Percentiles rank a stretch among this genome's conserved stretches.
Conservation (phyloP, 305 asterid species). For the Plantago coronopus region DNA sequence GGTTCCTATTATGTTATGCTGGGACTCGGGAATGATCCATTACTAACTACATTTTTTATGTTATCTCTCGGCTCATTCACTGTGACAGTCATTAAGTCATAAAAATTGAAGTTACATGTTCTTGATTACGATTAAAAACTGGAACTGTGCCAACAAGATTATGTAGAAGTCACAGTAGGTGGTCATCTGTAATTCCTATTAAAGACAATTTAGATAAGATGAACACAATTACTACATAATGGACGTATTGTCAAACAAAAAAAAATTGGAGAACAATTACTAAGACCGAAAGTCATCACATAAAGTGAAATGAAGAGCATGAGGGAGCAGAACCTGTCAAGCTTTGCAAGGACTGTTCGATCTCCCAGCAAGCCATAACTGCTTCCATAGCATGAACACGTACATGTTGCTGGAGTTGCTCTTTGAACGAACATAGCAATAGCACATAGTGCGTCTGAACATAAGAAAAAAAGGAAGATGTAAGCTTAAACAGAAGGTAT, state of each 20-base stretch:
- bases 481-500: slow-evolving; percentile 7
- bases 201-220: not conserved
- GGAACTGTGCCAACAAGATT: no score
- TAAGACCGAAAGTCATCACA: not conserved
- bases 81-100: not conserved
- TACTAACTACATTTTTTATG: no score
- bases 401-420: slow-evolving; percentile 60
- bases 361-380: slow-evolving; percentile 68
- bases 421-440: slow-evolving; percentile 55
- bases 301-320: not conserved
- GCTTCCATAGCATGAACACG: slow-evolving; percentile 72
- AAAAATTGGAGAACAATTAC: slow-evolving; percentile 1
- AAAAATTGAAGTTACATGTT: not conserved
- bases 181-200: not conserved
- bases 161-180: not conserved
- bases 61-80: not conserved
- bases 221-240: not conserved
- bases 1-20: no score
- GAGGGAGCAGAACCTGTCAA: slow-evolving; percentile 38
- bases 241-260: not conserved
- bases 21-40: no score
- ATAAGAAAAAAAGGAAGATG: slow-evolving; percentile 3
- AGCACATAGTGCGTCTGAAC: slow-evolving; percentile 51
- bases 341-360: slow-evolving; percentile 60
- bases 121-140: not conserved